A percentile compares a stretch with the other conserved stretches of the same genome.
Conservation (phyloP, 2,329 filamentous ascomycete species). For the Venturia nashicola region DNA sequence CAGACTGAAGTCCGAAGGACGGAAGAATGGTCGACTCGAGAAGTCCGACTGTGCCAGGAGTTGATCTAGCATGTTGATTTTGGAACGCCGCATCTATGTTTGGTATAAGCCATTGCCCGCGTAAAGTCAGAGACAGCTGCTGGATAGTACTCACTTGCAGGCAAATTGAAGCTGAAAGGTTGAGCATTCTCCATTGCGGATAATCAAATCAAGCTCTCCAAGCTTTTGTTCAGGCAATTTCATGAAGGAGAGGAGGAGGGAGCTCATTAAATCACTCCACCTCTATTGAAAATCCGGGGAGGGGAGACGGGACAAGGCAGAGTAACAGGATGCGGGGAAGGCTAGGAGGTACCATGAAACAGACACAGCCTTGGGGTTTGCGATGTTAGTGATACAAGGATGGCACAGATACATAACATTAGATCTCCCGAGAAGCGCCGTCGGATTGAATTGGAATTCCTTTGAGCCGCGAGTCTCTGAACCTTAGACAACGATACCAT, state of each 20-base stretch:
- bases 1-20: constrained; percentile 41
- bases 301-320: not conserved
- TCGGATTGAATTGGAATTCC: not conserved
- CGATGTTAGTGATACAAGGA: not conserved
- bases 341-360: not conserved
- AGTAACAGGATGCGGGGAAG: not conserved
- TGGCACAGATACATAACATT: not conserved
- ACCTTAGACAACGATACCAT: not conserved
- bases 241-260: not conserved
- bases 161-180: not conserved
- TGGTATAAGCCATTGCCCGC: not conserved
- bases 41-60: constrained; percentile 31
- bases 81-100: not conserved
- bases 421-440: not conserved
- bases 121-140: not conserved
- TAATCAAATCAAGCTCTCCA: not conserved
- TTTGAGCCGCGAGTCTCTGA: not conserved
- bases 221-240: not conserved
- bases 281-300: not conserved
- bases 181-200: not conserved
- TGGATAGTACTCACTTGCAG: not conserved
- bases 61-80: not conserved
- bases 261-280: not conserved
- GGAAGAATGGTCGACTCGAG: constrained; percentile 41
- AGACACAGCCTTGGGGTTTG: not conserved